A percentile compares a stretch with the other conserved stretches of the same genome.
Conservation (phyloP, 768 basidiomycete genomes). For the Melanogaster broomeanus region DNA sequence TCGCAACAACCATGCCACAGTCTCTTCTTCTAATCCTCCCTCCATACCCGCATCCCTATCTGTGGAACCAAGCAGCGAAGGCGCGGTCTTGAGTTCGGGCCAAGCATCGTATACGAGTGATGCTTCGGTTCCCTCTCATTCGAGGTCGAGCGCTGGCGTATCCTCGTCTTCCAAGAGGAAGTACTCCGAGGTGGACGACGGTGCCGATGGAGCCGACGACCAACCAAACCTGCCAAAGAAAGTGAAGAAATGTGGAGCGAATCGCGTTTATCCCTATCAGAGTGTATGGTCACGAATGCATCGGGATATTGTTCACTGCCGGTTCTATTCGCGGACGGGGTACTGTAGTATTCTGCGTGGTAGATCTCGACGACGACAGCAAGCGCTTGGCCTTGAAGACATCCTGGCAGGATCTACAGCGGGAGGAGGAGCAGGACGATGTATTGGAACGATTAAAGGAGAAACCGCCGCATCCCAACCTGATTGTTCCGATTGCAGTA, state of each 20-base stretch:
- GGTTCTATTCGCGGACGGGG: constrained; percentile 13
- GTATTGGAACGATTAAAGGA: constrained; percentile 1
- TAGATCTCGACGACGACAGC: neutral
- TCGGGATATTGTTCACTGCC: too few relatives aligned
- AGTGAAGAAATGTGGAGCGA: neutral
- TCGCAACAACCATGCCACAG: too few relatives aligned
- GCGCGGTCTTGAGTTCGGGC: too few relatives aligned
- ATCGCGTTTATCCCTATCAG: too few relatives aligned
- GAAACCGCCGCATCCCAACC: neutral
- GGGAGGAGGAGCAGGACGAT: neutral
- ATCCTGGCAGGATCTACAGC: constrained; percentile 11
- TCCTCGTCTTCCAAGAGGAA: constrained; percentile 4
- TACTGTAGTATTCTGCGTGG: constrained; percentile 8
- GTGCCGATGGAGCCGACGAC: neutral
- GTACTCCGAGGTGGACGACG: neutral
- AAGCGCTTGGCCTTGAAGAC: constrained; percentile 1
- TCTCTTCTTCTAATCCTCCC: too few relatives aligned
- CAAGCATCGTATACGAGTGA: too few relatives aligned
- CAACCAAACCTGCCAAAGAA: neutral
- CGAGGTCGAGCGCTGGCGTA: neutral
- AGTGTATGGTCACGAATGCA: too few relatives aligned
- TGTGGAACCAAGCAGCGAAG: too few relatives aligned
- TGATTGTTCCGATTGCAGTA: neutral
- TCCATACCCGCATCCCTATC: too few relatives aligned
- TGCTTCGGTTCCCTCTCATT: too few relatives aligned